These are phyloP conservation scores for Camelina neglecta DNA, from an alignment of 345 rosid genomes.

Conservation along the genomic window DNA sequence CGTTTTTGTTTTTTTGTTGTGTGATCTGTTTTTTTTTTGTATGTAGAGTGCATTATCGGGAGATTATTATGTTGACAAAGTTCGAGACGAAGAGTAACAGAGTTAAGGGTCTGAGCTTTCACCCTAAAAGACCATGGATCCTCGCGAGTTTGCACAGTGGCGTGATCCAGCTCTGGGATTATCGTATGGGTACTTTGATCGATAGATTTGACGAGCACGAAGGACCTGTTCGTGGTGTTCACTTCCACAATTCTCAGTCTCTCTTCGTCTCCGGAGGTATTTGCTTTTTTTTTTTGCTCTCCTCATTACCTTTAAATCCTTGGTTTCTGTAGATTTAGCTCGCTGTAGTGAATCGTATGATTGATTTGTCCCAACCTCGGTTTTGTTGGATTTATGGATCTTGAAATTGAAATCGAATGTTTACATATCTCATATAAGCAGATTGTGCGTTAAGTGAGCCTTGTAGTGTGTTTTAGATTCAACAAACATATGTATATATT, in stretches of 20 bases:
- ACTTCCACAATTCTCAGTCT: conserved; percentile 89
- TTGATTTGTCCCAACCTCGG: not conserved
- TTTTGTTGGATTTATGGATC: not conserved
- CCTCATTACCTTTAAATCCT: not conserved
- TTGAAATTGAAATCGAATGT: not conserved
- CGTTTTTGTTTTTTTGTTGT: not conserved
- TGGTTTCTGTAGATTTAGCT: not conserved
- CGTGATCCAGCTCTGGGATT: conserved; percentile 96
- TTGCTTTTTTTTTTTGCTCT: not conserved
- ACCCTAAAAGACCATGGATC: conserved; percentile 90
- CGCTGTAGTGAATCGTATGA: not conserved
- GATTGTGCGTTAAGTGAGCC: too few relatives aligned
- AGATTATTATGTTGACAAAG: conserved; percentile 61
- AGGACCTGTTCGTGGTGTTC: conserved; percentile 97
- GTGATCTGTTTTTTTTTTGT: not conserved
- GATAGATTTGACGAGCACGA: conserved; percentile 81
- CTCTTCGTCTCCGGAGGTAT: conserved; percentile 88
- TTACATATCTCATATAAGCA: too few relatives aligned
- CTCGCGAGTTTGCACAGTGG: conserved; percentile 95
- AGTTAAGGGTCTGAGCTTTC: conserved; percentile 93
- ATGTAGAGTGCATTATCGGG: conserved; percentile 1
- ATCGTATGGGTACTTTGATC: conserved; percentile 88
- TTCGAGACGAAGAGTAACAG: conserved; percentile 94
- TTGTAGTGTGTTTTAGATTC: too few relatives aligned
- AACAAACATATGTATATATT: too few relatives aligned